phyloP scores from a whole-genome alignment of 2,329 filamentous ascomycete species.

The Kalaharituber pfeilii region DNA sequence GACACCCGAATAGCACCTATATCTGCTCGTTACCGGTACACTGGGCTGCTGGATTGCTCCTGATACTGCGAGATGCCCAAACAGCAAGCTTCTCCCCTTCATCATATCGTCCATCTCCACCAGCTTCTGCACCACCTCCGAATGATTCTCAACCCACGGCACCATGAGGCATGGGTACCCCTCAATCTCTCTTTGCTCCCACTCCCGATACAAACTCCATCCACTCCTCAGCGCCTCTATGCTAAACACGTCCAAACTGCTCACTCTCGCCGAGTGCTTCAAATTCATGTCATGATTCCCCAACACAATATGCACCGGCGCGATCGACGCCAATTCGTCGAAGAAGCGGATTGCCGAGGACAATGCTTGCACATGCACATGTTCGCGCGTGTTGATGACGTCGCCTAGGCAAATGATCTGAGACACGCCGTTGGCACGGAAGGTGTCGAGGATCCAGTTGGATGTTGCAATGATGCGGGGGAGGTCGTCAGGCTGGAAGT shows the following conservation, averaged over 20 bases:
- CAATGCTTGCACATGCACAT: conserved; percentile 24
- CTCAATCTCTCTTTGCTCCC: conserved; percentile 24
- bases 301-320: conserved; percentile 25
- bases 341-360: conserved; percentile 26
- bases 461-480: conserved; percentile 23
- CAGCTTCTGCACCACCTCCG: conserved; percentile 21
- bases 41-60: conserved; percentile 23
- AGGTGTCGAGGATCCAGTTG: conserved; percentile 22
- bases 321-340: conserved; percentile 19
- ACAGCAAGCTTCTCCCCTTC: conserved; percentile 23
- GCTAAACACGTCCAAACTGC: conserved; percentile 24
- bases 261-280: conserved; percentile 23
- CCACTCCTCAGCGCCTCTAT: background rate
- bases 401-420: conserved; percentile 22
- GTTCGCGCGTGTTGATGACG: conserved; percentile 23
- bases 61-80: conserved; percentile 26
- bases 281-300: conserved; percentile 27
- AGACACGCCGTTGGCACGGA: background rate
- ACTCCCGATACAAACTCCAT: conserved; percentile 17
- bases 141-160: conserved; percentile 26
- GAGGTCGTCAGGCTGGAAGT: conserved; percentile 25
- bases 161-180: conserved; percentile 24
- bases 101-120: conserved; percentile 15
- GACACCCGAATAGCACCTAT: background rate
- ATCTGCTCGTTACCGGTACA: background rate